Base-by-base conservation (phyloP, 2,329 filamentous ascomycete genomes). In the Neonectria sp. region DNA sequence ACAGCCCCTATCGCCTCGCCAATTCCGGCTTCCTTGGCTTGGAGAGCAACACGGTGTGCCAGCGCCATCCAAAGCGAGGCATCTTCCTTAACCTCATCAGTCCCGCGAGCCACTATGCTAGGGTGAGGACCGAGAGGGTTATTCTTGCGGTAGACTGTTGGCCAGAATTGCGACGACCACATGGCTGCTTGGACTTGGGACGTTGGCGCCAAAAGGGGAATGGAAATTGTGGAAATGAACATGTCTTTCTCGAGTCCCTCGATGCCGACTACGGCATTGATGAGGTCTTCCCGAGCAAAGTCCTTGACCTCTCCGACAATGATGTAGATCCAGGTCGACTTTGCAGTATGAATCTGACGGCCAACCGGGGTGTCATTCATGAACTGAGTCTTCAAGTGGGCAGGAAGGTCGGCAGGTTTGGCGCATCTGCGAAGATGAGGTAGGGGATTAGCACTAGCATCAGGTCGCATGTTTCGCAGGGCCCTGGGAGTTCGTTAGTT, bases 71-170 rank as follows among this genome's bases (percentile, higher is more conserved):
- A 95, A 63, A 88, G 80, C 4, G 87, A 86, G 1, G 89, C 89
- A 70, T 92, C 88, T 52, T 86, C 82, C 63, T 86, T 86, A 59
- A 97, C 89, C 67, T 93, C 91, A 13, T 90, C 88, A 45, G 92
- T 91, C 31, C 91, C 90, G 66, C 92, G 90, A 48, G 88, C 84
- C 63, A 95, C 89, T 77, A 93, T 88, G 75, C 90, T 90, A 68
- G 93, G 93, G 77, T 97, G 94, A 21, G 94, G 93, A 4, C 94
- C 94, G 66, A 95, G 93, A 2, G 93, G 93, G 76, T 96, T 96
- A 72, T 92, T 95, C 83, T 95, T 95, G 70, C 93, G 92, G 82
- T 96, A 97, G 55, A 95, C 89, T 2, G 91, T 92, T 13, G 94
- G 94, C 94, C 94, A 97, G 79, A 94, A 95, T 73, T 91, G 86